phyloP scores from a whole-genome alignment of 345 rosid genomes.

The Hibiscus tridactylites region DNA sequence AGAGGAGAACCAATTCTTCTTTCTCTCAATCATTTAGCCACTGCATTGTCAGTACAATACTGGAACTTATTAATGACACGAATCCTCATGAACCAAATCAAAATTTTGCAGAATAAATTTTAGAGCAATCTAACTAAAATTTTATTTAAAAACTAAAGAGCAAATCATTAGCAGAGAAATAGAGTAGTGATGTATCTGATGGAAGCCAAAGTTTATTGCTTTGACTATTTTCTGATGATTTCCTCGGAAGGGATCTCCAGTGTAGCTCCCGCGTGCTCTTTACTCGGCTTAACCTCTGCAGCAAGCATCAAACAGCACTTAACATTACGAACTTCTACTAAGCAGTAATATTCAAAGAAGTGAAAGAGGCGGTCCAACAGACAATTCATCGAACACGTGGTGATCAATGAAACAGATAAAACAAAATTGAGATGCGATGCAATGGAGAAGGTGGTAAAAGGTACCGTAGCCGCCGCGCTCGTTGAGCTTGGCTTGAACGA shows the following conservation, averaged over 20 bases:
- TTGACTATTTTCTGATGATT: constrained; percentile 32
- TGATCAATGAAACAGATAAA: neutral
- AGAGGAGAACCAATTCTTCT: neutral
- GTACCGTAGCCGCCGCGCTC: constrained; percentile 83
- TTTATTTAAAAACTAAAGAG: neutral
- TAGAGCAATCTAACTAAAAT: neutral
- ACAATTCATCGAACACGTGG: constrained; percentile 33
- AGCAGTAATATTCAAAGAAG: neutral
- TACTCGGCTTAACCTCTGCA: constrained; percentile 72
- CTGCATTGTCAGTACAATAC: neutral
- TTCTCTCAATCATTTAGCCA: neutral
- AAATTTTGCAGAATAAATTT: neutral
- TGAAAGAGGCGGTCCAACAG: neutral
- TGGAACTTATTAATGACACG: neutral
- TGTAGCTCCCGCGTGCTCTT: constrained; percentile 77
- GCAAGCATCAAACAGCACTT: neutral
- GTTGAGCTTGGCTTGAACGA: constrained; percentile 87
- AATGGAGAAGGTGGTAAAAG: neutral
- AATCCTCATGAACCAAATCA: neutral
- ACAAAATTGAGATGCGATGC: neutral
- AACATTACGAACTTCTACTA: neutral
- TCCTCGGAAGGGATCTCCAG: constrained; percentile 81
- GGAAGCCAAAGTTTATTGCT: neutral
- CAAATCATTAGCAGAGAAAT: neutral
- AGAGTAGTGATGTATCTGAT: neutral